phyloP scores from a whole-genome alignment of 2,329 filamentous ascomycete species.

The Coleophoma crateriformis region DNA sequence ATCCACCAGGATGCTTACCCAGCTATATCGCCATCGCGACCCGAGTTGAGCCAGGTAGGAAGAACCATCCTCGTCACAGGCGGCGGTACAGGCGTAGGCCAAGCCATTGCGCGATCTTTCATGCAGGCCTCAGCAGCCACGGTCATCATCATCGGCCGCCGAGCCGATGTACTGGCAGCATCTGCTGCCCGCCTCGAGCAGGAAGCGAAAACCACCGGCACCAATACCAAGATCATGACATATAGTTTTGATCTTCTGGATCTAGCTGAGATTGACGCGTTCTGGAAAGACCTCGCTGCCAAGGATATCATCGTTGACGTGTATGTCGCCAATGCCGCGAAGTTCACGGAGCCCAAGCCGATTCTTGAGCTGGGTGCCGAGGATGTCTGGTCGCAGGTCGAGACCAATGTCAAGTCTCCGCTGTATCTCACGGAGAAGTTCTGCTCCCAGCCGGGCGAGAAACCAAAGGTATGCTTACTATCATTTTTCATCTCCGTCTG shows the following conservation, averaged over 20 bases:
- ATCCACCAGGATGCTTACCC: constrained; percentile 19
- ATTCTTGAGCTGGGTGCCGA: constrained; percentile 23
- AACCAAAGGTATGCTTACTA: not conserved
- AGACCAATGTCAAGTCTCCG: not conserved
- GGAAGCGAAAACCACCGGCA: not conserved
- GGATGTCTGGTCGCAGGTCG: not conserved
- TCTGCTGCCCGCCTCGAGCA: not conserved
- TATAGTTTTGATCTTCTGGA: not conserved
- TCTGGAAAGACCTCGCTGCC: not conserved
- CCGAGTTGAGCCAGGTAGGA: constrained; percentile 19
- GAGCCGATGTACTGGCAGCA: not conserved
- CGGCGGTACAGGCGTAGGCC: constrained; percentile 23
- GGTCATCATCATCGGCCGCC: constrained; percentile 27
- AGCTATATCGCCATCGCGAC: constrained; percentile 18
- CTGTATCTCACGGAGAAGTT: constrained; percentile 1
- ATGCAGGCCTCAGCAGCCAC: constrained; percentile 18
- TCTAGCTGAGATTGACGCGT: not conserved
- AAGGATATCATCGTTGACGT: constrained; percentile 1
- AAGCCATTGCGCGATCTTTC: constrained; percentile 18
- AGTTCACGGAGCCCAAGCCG: constrained; percentile 52
- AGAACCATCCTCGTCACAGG: constrained; percentile 26
- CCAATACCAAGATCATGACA: not conserved
- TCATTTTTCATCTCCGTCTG: not conserved
- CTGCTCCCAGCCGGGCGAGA: not conserved
- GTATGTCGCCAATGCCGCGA: constrained; percentile 54